phyloP scores from a whole-genome alignment of 768 basidiomycete species.

The Coprinellus micaceus region DNA sequence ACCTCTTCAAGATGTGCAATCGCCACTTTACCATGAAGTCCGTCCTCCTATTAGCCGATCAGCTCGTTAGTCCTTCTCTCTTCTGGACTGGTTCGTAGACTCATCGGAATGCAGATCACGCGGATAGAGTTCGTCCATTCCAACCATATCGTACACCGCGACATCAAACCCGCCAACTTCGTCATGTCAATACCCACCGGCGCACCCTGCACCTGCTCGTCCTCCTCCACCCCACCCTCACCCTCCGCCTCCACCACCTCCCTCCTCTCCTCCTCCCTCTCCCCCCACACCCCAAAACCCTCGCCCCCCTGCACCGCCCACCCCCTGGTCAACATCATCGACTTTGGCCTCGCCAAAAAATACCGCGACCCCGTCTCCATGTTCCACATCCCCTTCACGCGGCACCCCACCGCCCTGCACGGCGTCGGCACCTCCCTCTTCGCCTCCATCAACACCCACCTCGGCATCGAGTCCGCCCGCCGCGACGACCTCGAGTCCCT shows the following conservation, averaged over 20 bases:
- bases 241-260: background rate
- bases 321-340: constrained; percentile 85
- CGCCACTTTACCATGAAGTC: constrained; percentile 93
- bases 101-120: constrained; percentile 57
- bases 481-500: constrained; percentile 78
- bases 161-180: constrained; percentile 99
- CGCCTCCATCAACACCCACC: constrained; percentile 16
- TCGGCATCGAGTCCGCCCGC: constrained; percentile 58
- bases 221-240: background rate
- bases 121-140: constrained; percentile 97
- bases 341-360: constrained; percentile 82
- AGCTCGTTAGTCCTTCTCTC: constrained; percentile 62
- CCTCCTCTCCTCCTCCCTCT: background rate
- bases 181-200: constrained; percentile 72
- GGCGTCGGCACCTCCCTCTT: constrained; percentile 71
- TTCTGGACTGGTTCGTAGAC: background rate
- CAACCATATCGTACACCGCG: constrained; percentile 90
- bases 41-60: constrained; percentile 89
- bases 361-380: constrained; percentile 64
- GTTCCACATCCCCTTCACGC: constrained; percentile 67
- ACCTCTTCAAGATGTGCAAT: constrained; percentile 86
- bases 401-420: constrained; percentile 55
- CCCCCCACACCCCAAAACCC: background rate
- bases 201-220: constrained; percentile 28
- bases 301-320: constrained; percentile 7